Evolutionary conservation across 23 red algal species (phyloP), one percentile per base, ranked within the genome.

Genomic region (Cyanidioschyzon merolae): DNA sequence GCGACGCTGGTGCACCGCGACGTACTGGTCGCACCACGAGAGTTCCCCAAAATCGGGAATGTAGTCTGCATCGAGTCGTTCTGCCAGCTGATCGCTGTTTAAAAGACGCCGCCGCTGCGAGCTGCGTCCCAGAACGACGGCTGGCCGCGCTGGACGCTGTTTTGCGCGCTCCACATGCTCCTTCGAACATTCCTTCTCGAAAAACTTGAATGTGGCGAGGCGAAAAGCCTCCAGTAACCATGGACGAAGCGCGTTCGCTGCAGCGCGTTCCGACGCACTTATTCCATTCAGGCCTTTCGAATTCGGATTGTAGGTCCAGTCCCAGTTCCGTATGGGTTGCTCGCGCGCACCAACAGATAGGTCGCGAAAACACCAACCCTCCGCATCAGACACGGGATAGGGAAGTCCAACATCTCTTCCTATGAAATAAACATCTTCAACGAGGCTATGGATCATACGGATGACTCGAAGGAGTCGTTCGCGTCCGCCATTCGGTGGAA

Each of bases 401-500:
- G 45, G 45, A 15, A 54, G 21, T 7, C 21, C 45, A 15, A 54
- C 21, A 7, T 54, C 45, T 21, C 12, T 7, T 54, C 45, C 45
- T 7, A 54, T 54, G 21, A 54, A 54, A 25, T 32, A 25, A 7
- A 71, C 63, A 25, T 71, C 63, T 35, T 71, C n/a, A 25, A 71
- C 63, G n/a, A 71, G 32, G 7, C 12, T 7, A 12, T 27, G 63
- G 32, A 71, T 32, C 63, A 71, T 32, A 35, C 32, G n/a, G 7
- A 71, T 32, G n/a, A 71, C n/a, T 7, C 63, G 63, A 25, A 35
- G n/a, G 63, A 71, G 63, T 32, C 63, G 63, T 71, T 71, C 63
- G 29, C 63, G 63, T 27, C 63, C 63, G 12, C 63, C 63, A 25
- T 32, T 35, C 29, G 63, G 16, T 3, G 63, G 63, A 71, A 71